Base-by-base conservation (phyloP, 2,329 filamentous ascomycete species). In the Phyllosticta citribraziliensis region DNA sequence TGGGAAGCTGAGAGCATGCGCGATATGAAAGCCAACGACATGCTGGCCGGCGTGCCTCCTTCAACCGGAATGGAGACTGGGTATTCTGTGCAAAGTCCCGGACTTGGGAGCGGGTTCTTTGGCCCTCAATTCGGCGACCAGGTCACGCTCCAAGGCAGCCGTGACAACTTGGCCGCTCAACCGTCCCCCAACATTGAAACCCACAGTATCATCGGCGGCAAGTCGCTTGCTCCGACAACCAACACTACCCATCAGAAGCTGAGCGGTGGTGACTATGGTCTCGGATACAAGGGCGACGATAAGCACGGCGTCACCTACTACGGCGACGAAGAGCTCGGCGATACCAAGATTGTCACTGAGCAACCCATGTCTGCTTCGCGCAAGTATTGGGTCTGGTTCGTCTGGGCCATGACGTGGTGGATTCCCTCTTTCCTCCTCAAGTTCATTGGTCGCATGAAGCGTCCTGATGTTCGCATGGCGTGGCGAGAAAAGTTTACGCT, bases 1-100 rank as follows among this genome's bases (percentile, higher is more conserved):
- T 97, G 93, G 93, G 93, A 97, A 74, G 93, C 92, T 5, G 94
- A 99, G 76, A 89, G 84, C 64, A 96, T 97, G 88, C 85, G 97
- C 27, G 94, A 99, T 69, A 80, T 95, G 68, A 93, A 94, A 74
- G 84, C 87, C 1, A 79, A 57, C 65, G 52, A 58, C 65, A 60
- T 68, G 30, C 72, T 79, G 5, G 79, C 76, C 54, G 76, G 80
- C 63, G 72, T 79, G 6, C 79, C 83, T 62, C 79, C 78, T 27
- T 80, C 80, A 27, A 81, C 77, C 53, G 83, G 82, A 63, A 82
- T 92, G 65, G 89, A 92, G 33, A 86, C 84, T 2, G 84, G 85
- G 56, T 94, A 93, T 69, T 87, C 88, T 9, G 80, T 82, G 79
- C 71, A 84, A 82, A 74, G 70, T 27, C 74, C 75, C 47, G 72